phyloP scores from a whole-genome alignment of 139 green algal species.

The Asterochloris sp. region DNA sequence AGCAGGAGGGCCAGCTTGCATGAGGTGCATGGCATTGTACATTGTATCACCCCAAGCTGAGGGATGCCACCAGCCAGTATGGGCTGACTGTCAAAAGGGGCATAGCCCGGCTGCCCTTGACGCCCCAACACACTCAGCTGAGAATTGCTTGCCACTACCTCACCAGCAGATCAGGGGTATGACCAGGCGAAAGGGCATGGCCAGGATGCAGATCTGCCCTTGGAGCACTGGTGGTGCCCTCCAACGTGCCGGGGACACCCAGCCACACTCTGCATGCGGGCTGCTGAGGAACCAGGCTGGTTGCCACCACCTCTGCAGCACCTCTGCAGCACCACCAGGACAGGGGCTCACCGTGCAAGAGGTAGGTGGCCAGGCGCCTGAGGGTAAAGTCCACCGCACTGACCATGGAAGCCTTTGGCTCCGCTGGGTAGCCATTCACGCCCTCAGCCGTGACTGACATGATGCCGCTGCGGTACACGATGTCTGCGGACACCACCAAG shows the following conservation, averaged over 20 bases:
- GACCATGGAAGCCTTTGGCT: not conserved
- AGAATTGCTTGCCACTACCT: too few species aligned
- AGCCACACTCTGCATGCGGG: not conserved
- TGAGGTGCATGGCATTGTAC: too few species aligned
- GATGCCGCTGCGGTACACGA: constrained; percentile 16
- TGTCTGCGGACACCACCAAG: not conserved
- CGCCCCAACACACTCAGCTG: too few species aligned
- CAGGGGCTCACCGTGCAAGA: constrained; percentile 3
- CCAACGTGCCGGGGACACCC: too few species aligned
- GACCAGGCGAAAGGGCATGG: not conserved
- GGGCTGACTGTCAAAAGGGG: too few species aligned
- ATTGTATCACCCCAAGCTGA: too few species aligned
- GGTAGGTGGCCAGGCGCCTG: constrained; percentile 16
- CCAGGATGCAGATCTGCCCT: not conserved
- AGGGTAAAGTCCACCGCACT: constrained; percentile 22
- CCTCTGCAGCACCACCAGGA: not conserved
- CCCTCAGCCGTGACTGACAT: not conserved
- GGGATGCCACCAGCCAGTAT: too few species aligned
- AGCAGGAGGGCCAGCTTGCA: too few species aligned
- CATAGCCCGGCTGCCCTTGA: too few species aligned
- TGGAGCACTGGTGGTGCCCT: not conserved
- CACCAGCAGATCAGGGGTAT: too few species aligned
- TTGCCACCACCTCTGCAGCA: not conserved
- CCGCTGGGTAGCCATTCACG: not conserved
- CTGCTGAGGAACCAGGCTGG: not conserved